Evolutionary conservation across 228 moss, liverwort and hornwort species (phyloP).

Genomic region (Sphagnum fallax): DNA sequence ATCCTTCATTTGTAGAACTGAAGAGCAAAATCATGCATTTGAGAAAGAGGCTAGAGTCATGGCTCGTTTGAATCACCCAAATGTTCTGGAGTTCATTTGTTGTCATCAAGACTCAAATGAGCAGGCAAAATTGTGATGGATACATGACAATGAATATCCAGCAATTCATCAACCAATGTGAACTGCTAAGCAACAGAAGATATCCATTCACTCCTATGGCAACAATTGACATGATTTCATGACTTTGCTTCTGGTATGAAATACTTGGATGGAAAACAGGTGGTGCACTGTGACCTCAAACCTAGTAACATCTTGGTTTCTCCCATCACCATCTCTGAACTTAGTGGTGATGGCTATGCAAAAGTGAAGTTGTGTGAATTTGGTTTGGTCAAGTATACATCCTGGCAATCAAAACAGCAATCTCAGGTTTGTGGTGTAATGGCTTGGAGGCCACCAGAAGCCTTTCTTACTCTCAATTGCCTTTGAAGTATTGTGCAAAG

Average conservation of each 20-base stretch:
- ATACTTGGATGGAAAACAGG: not conserved
- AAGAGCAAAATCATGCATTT: not conserved
- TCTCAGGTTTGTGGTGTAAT: no score
- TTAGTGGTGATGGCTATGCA: no score
- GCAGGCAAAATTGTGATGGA: conserved; percentile 3
- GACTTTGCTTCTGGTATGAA: conserved; percentile 1
- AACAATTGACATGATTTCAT: not conserved
- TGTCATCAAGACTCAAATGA: conserved; percentile 12
- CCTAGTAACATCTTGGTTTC: conserved; percentile 19
- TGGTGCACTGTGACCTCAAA: conserved; percentile 6
- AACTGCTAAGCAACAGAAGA: conserved; percentile 1
- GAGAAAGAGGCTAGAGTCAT: not conserved
- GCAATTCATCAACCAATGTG: not conserved
- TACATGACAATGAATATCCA: conserved; percentile 3
- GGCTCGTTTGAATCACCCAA: conserved; percentile 9
- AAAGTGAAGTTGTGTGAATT: no score
- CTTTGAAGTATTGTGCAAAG: no score
- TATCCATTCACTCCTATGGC: not conserved
- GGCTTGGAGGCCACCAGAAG: no score
- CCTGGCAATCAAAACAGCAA: no score
- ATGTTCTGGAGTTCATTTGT: conserved; percentile 1
- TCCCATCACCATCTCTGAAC: no score
- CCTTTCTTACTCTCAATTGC: no score
- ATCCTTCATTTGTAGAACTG: conserved; percentile 2
- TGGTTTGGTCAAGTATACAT: no score